Evolutionary conservation across 2,329 filamentous ascomycete species (phyloP).

Genomic region (Macrophomina tecta): DNA sequence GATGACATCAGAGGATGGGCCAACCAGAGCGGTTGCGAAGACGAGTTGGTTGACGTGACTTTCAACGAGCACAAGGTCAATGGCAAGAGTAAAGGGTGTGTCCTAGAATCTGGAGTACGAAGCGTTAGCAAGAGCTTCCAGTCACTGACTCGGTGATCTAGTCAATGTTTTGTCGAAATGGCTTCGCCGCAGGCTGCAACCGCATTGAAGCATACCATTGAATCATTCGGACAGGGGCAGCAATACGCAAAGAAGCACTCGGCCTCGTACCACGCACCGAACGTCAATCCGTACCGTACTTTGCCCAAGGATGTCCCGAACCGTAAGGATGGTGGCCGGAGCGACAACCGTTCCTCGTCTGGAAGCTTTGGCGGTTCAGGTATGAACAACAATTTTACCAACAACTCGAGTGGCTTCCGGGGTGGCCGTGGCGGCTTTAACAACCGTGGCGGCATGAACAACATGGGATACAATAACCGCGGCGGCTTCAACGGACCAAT

Average conservation of each 20-base stretch:
- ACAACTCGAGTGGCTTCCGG: conserved; percentile 55
- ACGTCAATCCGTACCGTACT: conserved; percentile 86
- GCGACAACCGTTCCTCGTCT: conserved; percentile 60
- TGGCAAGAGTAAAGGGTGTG: conserved; percentile 96
- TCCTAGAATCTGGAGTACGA: conserved; percentile 24
- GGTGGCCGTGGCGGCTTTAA: conserved; percentile 41
- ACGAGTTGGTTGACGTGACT: conserved; percentile 87
- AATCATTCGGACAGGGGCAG: conserved; percentile 66
- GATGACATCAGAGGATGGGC: conserved; percentile 92
- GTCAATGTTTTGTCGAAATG: conserved; percentile 85
- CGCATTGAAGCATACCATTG: conserved; percentile 81
- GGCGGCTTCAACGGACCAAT: conserved; percentile 49
- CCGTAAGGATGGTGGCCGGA: conserved; percentile 68
- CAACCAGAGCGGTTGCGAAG: conserved; percentile 77
- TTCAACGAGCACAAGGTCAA: conserved; percentile 99
- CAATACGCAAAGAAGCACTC: conserved; percentile 68
- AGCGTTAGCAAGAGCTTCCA: background rate
- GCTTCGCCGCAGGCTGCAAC: conserved; percentile 82
- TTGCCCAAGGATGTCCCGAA: conserved; percentile 85
- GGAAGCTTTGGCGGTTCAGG: conserved; percentile 47
- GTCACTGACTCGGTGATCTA: conserved; percentile 36
- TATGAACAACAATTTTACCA: conserved; percentile 50
- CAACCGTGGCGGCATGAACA: conserved; percentile 41
- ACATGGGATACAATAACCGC: conserved; percentile 46
- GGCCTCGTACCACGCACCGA: conserved; percentile 76